phyloP scores from a whole-genome alignment of 1,139 yeast genomes.

The Pichia sp. region DNA sequence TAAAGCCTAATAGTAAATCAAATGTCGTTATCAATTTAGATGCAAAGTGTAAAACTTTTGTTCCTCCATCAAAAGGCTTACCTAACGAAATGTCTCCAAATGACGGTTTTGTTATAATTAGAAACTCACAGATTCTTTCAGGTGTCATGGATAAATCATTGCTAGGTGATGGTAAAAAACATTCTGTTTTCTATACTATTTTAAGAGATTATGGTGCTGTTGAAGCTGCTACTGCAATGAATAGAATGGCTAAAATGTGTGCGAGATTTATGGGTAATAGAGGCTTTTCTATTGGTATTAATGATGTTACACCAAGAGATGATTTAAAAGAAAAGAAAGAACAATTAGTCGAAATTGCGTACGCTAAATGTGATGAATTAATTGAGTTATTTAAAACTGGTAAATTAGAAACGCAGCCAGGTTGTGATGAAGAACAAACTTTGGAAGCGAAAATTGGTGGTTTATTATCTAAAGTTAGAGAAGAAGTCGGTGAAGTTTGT shows the following conservation, averaged over 20 bases:
- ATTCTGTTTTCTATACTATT: conserved; percentile 92
- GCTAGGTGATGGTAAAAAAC: conserved; percentile 97
- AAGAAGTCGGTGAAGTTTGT: conserved; percentile 98
- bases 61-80: conserved; percentile 59
- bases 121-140: conserved; percentile 82
- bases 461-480: conserved; percentile 90
- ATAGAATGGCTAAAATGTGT: conserved; percentile 96
- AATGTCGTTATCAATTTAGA: conserved; percentile 86
- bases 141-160: conserved; percentile 98
- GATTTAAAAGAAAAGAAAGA: conserved; percentile 77
- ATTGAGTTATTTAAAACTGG: conserved; percentile 78
- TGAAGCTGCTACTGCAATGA: conserved; percentile 95
- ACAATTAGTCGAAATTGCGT: conserved; percentile 84
- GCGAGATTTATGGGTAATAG: conserved; percentile 92
- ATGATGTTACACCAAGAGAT: conserved; percentile 91
- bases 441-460: conserved; percentile 98
- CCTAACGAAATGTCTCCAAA: conserved; percentile 97
- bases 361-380: conserved; percentile 85
- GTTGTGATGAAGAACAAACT: conserved; percentile 98
- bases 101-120: conserved; percentile 86
- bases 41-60: conserved; percentile 87
- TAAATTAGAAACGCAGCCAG: conserved; percentile 95
- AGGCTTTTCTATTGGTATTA: conserved; percentile 96
- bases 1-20: conserved; percentile 70
- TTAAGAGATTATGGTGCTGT: conserved; percentile 92